Conservation (phyloP, 495 filamentous ascomycete species). For the Tuber microsphaerosporum region DNA sequence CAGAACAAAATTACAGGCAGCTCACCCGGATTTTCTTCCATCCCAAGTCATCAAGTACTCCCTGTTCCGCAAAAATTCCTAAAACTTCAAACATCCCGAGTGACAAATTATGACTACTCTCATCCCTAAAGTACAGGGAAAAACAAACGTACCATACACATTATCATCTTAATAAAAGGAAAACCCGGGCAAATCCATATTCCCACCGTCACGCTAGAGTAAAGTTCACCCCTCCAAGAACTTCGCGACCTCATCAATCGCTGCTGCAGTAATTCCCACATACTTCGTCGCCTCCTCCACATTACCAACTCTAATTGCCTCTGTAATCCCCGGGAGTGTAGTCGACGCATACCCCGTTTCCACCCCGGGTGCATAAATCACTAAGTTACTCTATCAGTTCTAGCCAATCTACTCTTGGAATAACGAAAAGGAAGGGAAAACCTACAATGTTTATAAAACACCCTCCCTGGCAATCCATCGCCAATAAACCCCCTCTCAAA, state of each 20-base stretch:
- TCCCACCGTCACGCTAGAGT: neutral
- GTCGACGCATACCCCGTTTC: slow-evolving; percentile 41
- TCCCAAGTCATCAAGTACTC: neutral
- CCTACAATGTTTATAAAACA: slow-evolving; percentile 42
- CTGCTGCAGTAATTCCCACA: slow-evolving; percentile 40
- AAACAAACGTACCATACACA: neutral
- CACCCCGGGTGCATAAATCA: slow-evolving; percentile 29
- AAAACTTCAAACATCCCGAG: neutral
- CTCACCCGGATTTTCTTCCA: neutral
- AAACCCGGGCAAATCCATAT: neutral
- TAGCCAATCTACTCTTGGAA: neutral
- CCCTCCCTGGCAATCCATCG: slow-evolving; percentile 39
- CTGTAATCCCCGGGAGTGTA: slow-evolving; percentile 42
- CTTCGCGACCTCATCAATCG: slow-evolving; percentile 18
- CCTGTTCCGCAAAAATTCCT: neutral
- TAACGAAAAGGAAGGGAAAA: slow-evolving; percentile 8
- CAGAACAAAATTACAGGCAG: neutral
- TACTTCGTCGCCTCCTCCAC: slow-evolving; percentile 32
- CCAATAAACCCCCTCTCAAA: slow-evolving; percentile 41
- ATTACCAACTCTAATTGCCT: slow-evolving; percentile 38
- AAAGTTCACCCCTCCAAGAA: neutral
- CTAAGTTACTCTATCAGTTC: slow-evolving; percentile 12
- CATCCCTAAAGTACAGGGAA: neutral
- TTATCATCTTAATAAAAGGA: neutral
- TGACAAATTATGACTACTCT: neutral